Percentiles rank a stretch among this genome's conserved stretches.
These are phyloP conservation scores for Acacia confusa DNA, from an alignment of 306 rosid genomes.

Conservation along the genomic window DNA sequence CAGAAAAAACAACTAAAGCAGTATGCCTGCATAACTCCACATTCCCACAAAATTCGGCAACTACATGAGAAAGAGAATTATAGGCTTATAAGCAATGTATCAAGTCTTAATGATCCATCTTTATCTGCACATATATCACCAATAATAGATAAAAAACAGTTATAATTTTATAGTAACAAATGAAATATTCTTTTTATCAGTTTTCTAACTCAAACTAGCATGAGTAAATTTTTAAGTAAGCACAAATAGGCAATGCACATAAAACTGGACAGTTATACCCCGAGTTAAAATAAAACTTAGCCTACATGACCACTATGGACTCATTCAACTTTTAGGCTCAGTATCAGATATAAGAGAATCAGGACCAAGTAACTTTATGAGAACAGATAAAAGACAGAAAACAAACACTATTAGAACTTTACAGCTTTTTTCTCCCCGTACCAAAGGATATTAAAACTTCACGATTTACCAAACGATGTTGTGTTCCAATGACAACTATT, in stretches of 20 bases:
- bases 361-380: neutral
- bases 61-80: slow-evolving; percentile 48
- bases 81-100: slow-evolving; percentile 8
- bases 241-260: neutral
- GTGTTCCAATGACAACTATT: neutral
- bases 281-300: neutral
- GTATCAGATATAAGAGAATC: neutral
- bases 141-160: neutral
- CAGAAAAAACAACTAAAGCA: slow-evolving; percentile 91
- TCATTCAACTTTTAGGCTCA: neutral
- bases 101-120: neutral
- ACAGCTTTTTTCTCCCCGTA: neutral
- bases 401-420: neutral
- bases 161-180: neutral
- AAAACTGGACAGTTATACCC: neutral
- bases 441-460: neutral
- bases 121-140: neutral
- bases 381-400: neutral
- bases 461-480: neutral
- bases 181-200: neutral
- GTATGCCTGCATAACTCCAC: slow-evolving; percentile 90
- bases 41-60: slow-evolving; percentile 86
- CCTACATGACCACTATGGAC: slow-evolving; percentile 7
- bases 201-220: neutral
- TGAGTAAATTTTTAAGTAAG: neutral